Conservation (phyloP, 768 basidiomycete genomes). For the Postia placenta region DNA sequence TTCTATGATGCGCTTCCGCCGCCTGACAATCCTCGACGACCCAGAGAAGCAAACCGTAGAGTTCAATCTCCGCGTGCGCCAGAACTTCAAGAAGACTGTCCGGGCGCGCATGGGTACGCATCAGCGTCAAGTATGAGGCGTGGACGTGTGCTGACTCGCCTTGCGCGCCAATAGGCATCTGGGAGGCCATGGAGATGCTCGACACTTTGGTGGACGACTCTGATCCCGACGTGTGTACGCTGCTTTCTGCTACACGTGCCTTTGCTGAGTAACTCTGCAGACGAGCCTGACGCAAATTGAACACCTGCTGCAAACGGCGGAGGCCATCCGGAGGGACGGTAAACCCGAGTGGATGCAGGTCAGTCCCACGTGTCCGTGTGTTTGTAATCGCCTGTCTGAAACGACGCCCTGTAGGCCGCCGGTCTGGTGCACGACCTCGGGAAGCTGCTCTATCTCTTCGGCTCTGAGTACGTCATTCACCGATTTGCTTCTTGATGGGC, state of each 20-base stretch:
- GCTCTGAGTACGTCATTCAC: conserved; percentile 43
- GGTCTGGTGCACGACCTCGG: conserved; percentile 88
- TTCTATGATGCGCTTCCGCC: too few species aligned
- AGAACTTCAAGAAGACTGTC: conserved; percentile 59
- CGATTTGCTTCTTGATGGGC: neutral
- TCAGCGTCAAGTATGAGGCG: neutral
- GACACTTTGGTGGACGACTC: conserved; percentile 87
- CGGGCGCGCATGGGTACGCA: conserved; percentile 64
- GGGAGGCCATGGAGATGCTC: conserved; percentile 84
- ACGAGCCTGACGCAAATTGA: conserved; percentile 81
- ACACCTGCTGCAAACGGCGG: conserved; percentile 88
- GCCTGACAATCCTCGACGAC: neutral
- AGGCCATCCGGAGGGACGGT: conserved; percentile 79
- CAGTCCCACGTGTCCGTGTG: conserved; percentile 5
- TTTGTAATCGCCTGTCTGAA: neutral
- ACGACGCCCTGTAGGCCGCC: conserved; percentile 44
- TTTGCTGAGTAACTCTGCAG: conserved; percentile 28
- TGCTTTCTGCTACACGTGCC: neutral
- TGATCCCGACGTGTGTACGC: conserved; percentile 67
- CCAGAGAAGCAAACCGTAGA: conserved; percentile 83
- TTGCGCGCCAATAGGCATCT: conserved; percentile 36
- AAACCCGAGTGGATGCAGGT: conserved; percentile 92
- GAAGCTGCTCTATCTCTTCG: conserved; percentile 80
- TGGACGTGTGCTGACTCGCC: neutral
- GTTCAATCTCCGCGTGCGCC: conserved; percentile 76